Base-by-base conservation (phyloP, 768 basidiomycete genomes). In the Russula virescens region DNA sequence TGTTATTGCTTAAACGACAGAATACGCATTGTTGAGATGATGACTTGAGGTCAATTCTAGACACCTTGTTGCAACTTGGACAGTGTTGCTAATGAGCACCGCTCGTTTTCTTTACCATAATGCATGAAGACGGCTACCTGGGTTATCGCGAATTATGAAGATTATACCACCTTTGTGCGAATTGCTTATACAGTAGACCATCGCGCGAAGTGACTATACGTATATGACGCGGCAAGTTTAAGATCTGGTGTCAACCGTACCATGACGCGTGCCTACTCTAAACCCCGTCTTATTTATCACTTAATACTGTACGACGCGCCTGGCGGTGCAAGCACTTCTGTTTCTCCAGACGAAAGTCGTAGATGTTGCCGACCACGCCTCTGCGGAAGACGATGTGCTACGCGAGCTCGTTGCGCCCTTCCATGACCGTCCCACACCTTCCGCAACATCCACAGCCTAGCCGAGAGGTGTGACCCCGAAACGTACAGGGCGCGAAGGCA, bases 261-360 rank as follows among this genome's bases (percentile, higher is more conserved):
- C 83, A 86, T 19, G 90, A 93, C 69, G 85, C 91, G 80, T 89
- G 88, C 69, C n/a, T n/a, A n/a, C n/a, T n/a, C n/a, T n/a, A n/a
- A n/a, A n/a, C n/a, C n/a, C n/a, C n/a, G n/a, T n/a, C n/a, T n/a
- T n/a, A n/a, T n/a, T n/a, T n/a, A n/a, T n/a, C n/a, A n/a, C n/a
- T n/a, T n/a, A n/a, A n/a, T n/a, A n/a, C n/a, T n/a, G n/a, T n/a
- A 83, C 84, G 71, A 82, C 83, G 49, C 77, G 73, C 18, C 72
- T 83, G 1, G 76, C 83, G 0, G 79, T 88, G 25, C 81, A 84
- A 68, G 87, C 91, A 0, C 78, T 93, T 45, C 79, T 76, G 16
- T 92, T 90, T 73, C 75, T 93, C 38, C 86, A 87, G 71, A 83
- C 77, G 0, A 80, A 86, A 53, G 87, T 93, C 10, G 84, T 83